Base-by-base conservation (phyloP, 2,329 filamentous ascomycete genomes). In the Fusarium succisae region DNA sequence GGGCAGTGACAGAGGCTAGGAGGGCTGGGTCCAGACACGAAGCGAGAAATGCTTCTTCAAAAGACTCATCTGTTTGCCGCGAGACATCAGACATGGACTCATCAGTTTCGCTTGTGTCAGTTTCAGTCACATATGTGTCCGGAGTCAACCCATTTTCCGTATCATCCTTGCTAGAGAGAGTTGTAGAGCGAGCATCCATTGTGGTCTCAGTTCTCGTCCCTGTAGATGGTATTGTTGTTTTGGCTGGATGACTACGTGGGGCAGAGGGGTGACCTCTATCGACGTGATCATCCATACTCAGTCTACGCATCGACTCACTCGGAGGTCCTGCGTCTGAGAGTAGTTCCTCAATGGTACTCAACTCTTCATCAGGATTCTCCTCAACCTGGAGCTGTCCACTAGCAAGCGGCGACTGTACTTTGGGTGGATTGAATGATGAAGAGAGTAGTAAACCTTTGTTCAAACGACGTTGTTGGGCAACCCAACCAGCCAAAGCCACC, bases 301-400 rank as follows among this genome's bases (percentile, higher is more conserved):
- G 53, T 35, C 47, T 24, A 22, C 35, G 50, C 38, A 57, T 39
- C 7, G 61, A 50, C 32, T 47, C 24, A 22, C 48, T 51, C 1
- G 72, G 70, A 22, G 30, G 61, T 17, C 66, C 70, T 10, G 70
- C 53, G 28, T 74, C 70, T 15, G 67, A 73, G 7, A 55, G 24
- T 7, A 51, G 41, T 44, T 74, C 72, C 1, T 73, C 60, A 24
- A 74, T 74, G 7, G 63, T 63, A 14, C 70, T 73, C 13, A 74
- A 47, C 8, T 32, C 45, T 24, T 60, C 43, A 2, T 65, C 57
- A 0, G 26, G 20, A 8, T 54, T 51, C 6, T 63, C 39, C 6
- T 53, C 47, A 6, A 37, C 17, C 1, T 32, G n/a, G 5, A 28
- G 8, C 8, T 44, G 14, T 30, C 22, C 56, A 47, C 22, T 15